Evolutionary conservation across 306 rosid species (phyloP), one percentile per base, ranked within the genome.

Genomic region (Oemleria cerasiformis): DNA sequence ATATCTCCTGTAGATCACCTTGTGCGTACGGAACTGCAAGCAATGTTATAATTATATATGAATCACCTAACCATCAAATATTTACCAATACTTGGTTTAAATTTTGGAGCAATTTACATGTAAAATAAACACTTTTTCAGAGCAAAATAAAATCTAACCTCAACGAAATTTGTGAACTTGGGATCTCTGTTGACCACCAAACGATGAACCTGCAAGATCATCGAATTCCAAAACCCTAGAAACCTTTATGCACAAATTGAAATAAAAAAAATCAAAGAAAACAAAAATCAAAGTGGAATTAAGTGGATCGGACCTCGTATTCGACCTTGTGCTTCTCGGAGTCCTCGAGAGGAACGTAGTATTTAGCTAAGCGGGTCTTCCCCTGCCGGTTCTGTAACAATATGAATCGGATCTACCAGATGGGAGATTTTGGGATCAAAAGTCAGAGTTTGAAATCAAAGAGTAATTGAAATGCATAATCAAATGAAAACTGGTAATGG

Each of bases 321-420:
- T 94, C 99, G 66, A 94, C 99, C 83, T 89, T 94, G 79, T 94
- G 99, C 68, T 94, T 94, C 88, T 85, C 97, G 77, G 97, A 89
- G 79, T 92, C 97, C 84, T 92, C 97, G 69, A 92, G 96, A 68
- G 97, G 97, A 86, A 92, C 97, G 45, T 92, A 92, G 87, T 92
- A 92, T 77, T 92, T 92, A 72, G 97, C 96, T 42, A 89, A 71
- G 74, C 97, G 97, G 66, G 97, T 92, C 84, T 92, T 92, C 1
- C 97, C 97, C 72, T 92, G 97, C 71, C 98, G 76, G 76, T 93
- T 93, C 83, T 94, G 99, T 73, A 94, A 75, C 60, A 94, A 85
- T 70, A 94, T 91, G 90, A 94, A 94, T 50, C 99, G 96, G 95
- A 94, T 94, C 99, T 94, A 86, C 90, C 55, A 81, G 4, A 21